Evolutionary conservation across 352 stramenopile species (phyloP).

Genomic region (Phytopythium kandeliae): DNA sequence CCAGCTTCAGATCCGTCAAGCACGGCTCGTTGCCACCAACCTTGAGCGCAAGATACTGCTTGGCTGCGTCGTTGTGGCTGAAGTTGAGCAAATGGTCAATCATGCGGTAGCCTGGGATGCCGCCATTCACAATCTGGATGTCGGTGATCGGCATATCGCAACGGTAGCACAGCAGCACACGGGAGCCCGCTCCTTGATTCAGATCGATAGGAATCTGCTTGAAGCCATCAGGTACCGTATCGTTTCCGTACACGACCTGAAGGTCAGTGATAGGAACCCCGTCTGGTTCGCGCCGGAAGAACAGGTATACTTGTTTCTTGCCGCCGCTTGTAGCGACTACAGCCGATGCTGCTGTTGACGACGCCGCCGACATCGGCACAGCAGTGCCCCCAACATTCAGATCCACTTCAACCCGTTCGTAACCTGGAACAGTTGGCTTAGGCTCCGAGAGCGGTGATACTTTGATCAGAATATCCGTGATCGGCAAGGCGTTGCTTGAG

Average conservation of each 20-base stretch:
- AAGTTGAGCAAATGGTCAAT: constrained; percentile 71
- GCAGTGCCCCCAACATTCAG: constrained; percentile 63
- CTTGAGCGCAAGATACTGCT: constrained; percentile 81
- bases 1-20: constrained; percentile 70
- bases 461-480: constrained; percentile 81
- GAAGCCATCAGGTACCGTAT: constrained; percentile 81
- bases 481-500: constrained; percentile 33
- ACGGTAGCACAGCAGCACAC: constrained; percentile 83
- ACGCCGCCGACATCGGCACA: background rate
- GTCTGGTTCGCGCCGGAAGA: constrained; percentile 63
- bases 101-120: constrained; percentile 82
- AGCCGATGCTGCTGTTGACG: constrained; percentile 3
- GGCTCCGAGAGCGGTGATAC: constrained; percentile 44
- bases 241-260: constrained; percentile 72
- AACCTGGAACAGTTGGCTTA: constrained; percentile 60
- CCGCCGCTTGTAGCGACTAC: constrained; percentile 19
- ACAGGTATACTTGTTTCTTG: constrained; percentile 87
- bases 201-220: constrained; percentile 84
- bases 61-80: constrained; percentile 54
- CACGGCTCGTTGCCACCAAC: constrained; percentile 78
- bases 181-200: constrained; percentile 79
- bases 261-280: constrained; percentile 84
- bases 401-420: constrained; percentile 78
- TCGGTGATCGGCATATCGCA: constrained; percentile 88
- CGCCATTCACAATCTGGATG: constrained; percentile 78